These are phyloP conservation scores for Malus hybrid DNA, from an alignment of 331 rosid species.

Conservation along the genomic window DNA sequence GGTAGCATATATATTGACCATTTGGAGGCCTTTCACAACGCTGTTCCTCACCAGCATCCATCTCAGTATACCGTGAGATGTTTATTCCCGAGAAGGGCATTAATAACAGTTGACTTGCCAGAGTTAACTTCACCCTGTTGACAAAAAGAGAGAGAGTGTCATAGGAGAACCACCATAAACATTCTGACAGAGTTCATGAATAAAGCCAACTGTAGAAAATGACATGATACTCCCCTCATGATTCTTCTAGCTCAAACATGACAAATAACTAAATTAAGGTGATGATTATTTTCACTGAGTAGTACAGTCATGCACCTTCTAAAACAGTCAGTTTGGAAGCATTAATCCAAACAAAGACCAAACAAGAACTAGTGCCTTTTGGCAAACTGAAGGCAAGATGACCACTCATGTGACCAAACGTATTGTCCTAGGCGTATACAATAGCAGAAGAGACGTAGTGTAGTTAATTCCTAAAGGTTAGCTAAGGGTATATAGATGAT, in stretches of 20 bases:
- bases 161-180: slow-evolving; percentile 20
- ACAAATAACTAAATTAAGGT: slow-evolving; percentile 1
- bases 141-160: slow-evolving; percentile 17
- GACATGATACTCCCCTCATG: background rate
- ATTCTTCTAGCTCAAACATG: background rate
- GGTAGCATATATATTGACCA: slow-evolving; percentile 86
- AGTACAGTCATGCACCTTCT: background rate
- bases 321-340: background rate
- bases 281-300: background rate
- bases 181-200: background rate
- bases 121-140: slow-evolving; percentile 94
- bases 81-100: slow-evolving; percentile 88
- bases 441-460: background rate
- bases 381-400: background rate
- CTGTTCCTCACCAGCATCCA: slow-evolving; percentile 34
- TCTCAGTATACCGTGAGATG: slow-evolving; percentile 38
- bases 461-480: background rate
- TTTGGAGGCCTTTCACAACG: slow-evolving; percentile 83
- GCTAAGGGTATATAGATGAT: background rate
- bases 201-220: background rate
- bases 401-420: background rate
- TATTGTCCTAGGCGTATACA: background rate
- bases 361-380: background rate
- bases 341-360: background rate
- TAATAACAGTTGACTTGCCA: slow-evolving; percentile 92